Conservation (phyloP, 345 rosid species). For the Eucalyptus erythrocorys region DNA sequence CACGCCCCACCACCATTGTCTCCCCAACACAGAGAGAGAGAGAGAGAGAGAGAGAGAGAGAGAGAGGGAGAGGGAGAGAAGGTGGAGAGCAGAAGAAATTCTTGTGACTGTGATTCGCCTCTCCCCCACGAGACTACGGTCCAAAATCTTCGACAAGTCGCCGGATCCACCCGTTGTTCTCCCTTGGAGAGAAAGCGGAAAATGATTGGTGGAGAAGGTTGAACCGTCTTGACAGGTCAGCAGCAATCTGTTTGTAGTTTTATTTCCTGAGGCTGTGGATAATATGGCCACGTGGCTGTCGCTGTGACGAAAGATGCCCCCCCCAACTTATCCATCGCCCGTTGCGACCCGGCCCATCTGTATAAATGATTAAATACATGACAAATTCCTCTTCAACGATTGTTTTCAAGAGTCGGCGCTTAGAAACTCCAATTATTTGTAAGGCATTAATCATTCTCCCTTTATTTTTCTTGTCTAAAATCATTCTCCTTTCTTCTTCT, state of each 20-base stretch:
- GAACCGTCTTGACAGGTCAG: not conserved
- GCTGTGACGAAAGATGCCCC: not conserved
- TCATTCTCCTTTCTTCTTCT: not conserved
- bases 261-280: not conserved
- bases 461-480: not conserved
- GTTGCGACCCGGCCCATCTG: not conserved
- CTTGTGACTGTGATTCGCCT: not conserved
- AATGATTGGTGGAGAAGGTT: not conserved
- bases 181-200: not conserved
- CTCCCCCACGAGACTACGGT: not conserved
- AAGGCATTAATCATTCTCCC: not conserved
- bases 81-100: not conserved
- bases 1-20: slow-evolving; percentile 26
- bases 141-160: slow-evolving; percentile 1
- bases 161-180: slow-evolving; percentile 20
- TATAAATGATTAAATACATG: not conserved
- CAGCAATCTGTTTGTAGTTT: not conserved
- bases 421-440: not conserved
- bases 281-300: slow-evolving; percentile 13
- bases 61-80: not conserved
- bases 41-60: not conserved
- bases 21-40: not conserved
- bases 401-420: not conserved
- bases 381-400: not conserved
- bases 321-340: not conserved